A percentile compares a stretch with the other conserved stretches of the same genome.
phyloP scores from a whole-genome alignment of 345 rosid genomes.

The Xanthoceras sorbifolium region DNA sequence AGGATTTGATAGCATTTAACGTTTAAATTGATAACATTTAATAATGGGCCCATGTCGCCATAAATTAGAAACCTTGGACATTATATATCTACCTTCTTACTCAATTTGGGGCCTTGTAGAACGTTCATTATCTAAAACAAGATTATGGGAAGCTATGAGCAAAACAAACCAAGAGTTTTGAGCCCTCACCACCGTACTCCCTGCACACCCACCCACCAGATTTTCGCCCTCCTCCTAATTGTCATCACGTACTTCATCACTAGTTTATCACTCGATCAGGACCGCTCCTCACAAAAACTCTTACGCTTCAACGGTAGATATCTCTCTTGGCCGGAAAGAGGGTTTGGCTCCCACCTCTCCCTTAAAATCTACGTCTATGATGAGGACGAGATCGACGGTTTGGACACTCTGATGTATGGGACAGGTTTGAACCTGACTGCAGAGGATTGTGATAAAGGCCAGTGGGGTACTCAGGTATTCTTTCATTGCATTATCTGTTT shows the following conservation, averaged over 20 bases:
- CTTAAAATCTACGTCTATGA: conserved; percentile 50
- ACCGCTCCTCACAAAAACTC: conserved; percentile 18
- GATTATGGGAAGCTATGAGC: conserved; percentile 10
- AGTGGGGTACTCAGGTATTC: conserved; percentile 34
- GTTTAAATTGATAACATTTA: too few relatives aligned
- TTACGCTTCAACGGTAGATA: conserved; percentile 17
- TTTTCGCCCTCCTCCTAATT: conserved; percentile 21
- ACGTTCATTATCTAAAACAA: too few relatives aligned
- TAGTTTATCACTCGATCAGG: not conserved
- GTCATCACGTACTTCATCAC: conserved; percentile 8
- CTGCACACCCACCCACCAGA: conserved; percentile 18
- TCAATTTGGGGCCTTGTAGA: too few relatives aligned
- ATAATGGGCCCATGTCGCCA: too few relatives aligned
- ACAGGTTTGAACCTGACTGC: conserved; percentile 33
- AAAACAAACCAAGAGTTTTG: conserved; percentile 10
- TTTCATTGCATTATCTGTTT: not conserved
- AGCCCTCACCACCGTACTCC: conserved; percentile 6
- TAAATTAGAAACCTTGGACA: too few relatives aligned
- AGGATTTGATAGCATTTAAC: too few relatives aligned
- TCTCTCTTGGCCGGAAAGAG: conserved; percentile 33
- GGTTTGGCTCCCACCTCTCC: conserved; percentile 32
- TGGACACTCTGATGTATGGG: conserved; percentile 42
- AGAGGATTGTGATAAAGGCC: conserved; percentile 36
- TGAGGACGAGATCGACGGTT: conserved; percentile 40
- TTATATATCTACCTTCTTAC: too few relatives aligned